Base-by-base conservation (phyloP, 1,284 basidiomycete species). In the Violaceomyces palustris region DNA sequence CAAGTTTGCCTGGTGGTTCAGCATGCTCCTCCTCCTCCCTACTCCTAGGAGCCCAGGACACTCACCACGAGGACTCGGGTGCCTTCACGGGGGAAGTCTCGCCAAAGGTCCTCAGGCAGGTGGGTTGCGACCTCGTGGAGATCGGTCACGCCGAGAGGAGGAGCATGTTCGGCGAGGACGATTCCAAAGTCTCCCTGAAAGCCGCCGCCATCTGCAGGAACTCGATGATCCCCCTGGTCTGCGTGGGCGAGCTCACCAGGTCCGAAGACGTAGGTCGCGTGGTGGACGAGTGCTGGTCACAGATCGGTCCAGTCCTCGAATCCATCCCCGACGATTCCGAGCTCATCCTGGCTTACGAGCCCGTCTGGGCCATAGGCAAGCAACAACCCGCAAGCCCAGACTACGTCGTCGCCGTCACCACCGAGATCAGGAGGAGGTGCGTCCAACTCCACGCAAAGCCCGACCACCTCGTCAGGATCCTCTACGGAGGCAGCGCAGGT, bases 61-160 rank as follows among this genome's bases (percentile, higher is more conserved):
- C 54, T 7, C 53, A 56, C 31, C 56, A 59, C 17, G 30, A 60
- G 39, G 65, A 68, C 29, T 40, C 29, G 3, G 66, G 67, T 4
- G 64, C 66, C 3, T 69, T 57, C 38, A 69, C 67, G 1, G 67
- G 66, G 19, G 64, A 69, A 37, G 66, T 70, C 3, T 69, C 66
- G 7, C 61, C 66, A 23, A 39, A 44, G 19, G 61, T 59, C 1
- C 53, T 71, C 3, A 39, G 54, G 1, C 67, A 71, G 36, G 54
- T 43, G 8, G 66, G 66, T 15, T 62, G 57, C 31, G 40, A 41
- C 7, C 40, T 71, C 17, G 60, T 71, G 24, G 68, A 71, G 36
- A 63, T 71, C 27, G 68, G 68, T 5, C 68, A 69, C 30, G 68
- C 67, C 1, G 67, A 71, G 42, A 41, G 66, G 15, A 37, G 67